Evolutionary conservation across 148 eudicot genomes (phyloP), one percentile per base, ranked within the genome.

Genomic region (Linanthus parryae): DNA sequence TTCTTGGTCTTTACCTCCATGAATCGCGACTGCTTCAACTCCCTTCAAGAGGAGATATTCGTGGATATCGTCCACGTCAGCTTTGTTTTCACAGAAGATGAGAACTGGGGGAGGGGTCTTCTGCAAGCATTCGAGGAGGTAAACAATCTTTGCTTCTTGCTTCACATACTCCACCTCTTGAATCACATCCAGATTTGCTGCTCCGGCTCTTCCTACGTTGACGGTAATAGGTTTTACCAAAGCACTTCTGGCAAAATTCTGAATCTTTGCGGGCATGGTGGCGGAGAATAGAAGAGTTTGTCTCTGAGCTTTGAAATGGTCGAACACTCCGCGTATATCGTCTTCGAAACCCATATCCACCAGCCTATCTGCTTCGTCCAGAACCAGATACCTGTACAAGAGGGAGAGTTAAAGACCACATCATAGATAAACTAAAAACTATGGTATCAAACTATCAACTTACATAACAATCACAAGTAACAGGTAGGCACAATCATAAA

Each of bases 91-190:
- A 15, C 97, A 86, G 57, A 91, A 91, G n/a, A 91, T 70, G 27
- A 91, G 16, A 34, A 91, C 95, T 0, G 94, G 97, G 1, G 97
- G 97, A n/a, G 97, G 78, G 17, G 92, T 91, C 64, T 91, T 91
- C 36, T 91, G 94, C 53, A 91, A 38, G 68, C 97, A 91, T 55
- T 91, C 89, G 0, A 91, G 89, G 48, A 91, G 97, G 72, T 91
- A 86, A 8, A 86, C 89, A 13, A 86, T 75, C 54, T 91, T 91
- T 0, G 82, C 97, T 27, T 91, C 97, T 43, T 91, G 97, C 55
- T 91, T 91, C 40, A 91, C 97, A 10, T 86, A 91, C 54, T 86
- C 95, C 6, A 91, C 97, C 69, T 83, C 97, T 68, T 90, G 95
- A 33, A 90, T 90, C 35, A 85, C 97, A 14, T 90, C 97, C 1